Conservation (phyloP, 2,329 filamentous ascomycete species). For the Chrysoporthe austroafricana region DNA sequence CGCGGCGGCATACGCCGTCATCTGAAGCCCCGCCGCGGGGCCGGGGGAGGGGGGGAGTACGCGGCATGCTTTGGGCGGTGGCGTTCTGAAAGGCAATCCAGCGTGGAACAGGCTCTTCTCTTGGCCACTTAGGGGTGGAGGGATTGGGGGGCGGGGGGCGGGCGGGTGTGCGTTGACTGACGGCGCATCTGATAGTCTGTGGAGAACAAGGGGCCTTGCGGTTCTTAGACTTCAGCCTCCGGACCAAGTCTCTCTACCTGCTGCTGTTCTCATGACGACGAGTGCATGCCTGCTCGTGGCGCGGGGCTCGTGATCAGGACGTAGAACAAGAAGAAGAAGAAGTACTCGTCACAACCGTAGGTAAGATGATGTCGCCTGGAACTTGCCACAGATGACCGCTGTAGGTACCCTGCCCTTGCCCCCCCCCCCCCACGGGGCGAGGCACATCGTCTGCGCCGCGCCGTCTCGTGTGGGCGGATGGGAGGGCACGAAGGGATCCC, state of each 20-base stretch:
- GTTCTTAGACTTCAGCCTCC: neutral
- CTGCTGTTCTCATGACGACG: neutral
- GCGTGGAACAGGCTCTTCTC: no score
- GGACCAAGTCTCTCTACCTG: neutral
- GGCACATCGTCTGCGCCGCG: no score
- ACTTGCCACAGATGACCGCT: no score
- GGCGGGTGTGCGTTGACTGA: neutral
- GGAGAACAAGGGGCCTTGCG: neutral
- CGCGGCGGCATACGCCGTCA: constrained; percentile 83
- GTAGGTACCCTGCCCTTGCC: no score
- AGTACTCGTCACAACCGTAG: no score
- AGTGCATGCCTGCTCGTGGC: neutral
- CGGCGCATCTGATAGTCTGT: neutral
- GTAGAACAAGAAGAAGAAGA: neutral
- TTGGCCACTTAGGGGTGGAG: no score
- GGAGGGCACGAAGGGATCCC: no score
- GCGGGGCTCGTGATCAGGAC: neutral
- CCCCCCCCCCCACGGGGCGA: no score
- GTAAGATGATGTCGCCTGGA: no score
- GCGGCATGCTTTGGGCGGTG: neutral
- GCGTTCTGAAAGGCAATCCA: neutral
- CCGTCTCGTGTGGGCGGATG: no score
- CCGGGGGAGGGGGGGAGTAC: neutral
- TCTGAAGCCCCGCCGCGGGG: constrained; percentile 46
- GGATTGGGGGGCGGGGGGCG: no score